Base-by-base conservation (phyloP, 1,284 basidiomycete genomes). In the Rhodotorula sp. region DNA sequence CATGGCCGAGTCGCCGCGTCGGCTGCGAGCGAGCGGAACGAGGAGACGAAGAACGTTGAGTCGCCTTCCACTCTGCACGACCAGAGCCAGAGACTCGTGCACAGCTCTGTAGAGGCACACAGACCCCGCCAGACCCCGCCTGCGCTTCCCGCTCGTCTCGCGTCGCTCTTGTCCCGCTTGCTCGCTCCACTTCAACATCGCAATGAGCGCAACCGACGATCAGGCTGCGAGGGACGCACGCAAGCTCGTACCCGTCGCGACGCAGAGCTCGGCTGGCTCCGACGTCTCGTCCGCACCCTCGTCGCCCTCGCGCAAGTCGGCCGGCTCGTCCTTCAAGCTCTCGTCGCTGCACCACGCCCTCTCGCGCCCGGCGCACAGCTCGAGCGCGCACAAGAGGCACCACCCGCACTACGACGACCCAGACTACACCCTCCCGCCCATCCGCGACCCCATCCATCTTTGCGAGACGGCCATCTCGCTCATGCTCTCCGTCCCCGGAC, bases 401-500 rank as follows among this genome's bases (percentile, higher is more conserved):
- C 34, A 48, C 21, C 46, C 45, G 8, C 41, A 44, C 10, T 10
- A 16, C 3, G 42, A 44, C n/a, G 53, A 63, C n/a, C 53, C 34
- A 7, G 19, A 27, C 34, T 54, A 65, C 46, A 12, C 34, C 9
- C 55, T 66, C n/a, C 25, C 57, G 19, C 23, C n/a, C 12, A 64
- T 64, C 19, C 25, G 34, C 19, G 64, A 60, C 41, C 73, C 73
- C 1, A 41, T 74, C 27, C 55, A 61, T 48, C 67, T 74, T 44
- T 65, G 56, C 59, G 67, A 74, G 25, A 61, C 48, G 16, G 67
- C 67, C 7, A 64, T 70, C 41, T 52, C 65, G 34, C 42, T 57
- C n/a, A 23, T 72, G 9, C 49, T 74, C 27, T 53, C 66, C 14
- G 41, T 66, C 10, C 73, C 73, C 1, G 73, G 73, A 5, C 63